Conservation (phyloP, 2,329 filamentous ascomycete genomes). For the Venturia asperata region DNA sequence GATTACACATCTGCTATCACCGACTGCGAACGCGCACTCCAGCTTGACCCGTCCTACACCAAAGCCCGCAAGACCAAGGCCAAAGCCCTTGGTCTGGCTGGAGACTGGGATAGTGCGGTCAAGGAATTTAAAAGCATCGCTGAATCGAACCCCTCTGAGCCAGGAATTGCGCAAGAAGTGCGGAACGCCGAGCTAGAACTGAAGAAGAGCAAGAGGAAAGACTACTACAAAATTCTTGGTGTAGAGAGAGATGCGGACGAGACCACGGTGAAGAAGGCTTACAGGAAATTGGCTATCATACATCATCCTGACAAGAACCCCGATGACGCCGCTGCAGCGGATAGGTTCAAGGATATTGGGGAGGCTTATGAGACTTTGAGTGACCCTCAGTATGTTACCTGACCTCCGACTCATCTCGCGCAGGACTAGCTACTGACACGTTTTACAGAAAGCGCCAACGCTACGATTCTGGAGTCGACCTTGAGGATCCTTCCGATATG, state of each 20-base stretch:
- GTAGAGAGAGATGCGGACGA: conserved; percentile 80
- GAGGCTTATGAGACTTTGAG: conserved; percentile 95
- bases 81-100: conserved; percentile 76
- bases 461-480: conserved; percentile 89
- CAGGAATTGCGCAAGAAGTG: conserved; percentile 73
- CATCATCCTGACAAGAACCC: conserved; percentile 98
- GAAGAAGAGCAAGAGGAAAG: conserved; percentile 95
- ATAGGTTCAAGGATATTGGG: conserved; percentile 94
- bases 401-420: conserved; percentile 15
- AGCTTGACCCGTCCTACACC: conserved; percentile 73
- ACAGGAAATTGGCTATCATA: conserved; percentile 86
- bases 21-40: conserved; percentile 79
- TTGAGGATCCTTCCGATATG: conserved; percentile 82
- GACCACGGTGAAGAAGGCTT: conserved; percentile 88
- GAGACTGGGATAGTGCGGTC: conserved; percentile 86
- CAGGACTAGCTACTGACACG: conserved; percentile 20
- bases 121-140: conserved; percentile 81
- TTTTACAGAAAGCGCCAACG: conserved; percentile 66
- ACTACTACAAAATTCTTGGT: conserved; percentile 96
- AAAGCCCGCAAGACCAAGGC: conserved; percentile 94
- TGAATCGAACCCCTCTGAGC: conserved; percentile 76
- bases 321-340: conserved; percentile 73
- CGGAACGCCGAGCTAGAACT: conserved; percentile 86
- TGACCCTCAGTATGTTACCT: conserved; percentile 70
- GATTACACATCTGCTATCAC: conserved; percentile 72